A percentile compares a stretch with the other conserved stretches of the same genome.
Conservation (phyloP, 306 rosid genomes). For the Quercus alba region DNA sequence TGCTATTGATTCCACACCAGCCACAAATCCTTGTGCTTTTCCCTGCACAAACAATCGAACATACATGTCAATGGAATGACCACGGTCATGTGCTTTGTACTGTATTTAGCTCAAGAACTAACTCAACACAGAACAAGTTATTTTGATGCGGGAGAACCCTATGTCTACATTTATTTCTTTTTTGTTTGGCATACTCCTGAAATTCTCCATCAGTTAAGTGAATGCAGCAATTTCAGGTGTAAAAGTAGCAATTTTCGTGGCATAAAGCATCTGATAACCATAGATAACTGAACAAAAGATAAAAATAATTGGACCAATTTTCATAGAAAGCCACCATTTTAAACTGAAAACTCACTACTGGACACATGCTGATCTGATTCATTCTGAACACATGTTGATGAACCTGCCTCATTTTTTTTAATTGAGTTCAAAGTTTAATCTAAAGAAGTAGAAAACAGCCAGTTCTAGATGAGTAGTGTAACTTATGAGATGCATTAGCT, state of each 20-base stretch:
- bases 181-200: too few relatives aligned
- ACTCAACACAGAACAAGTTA: too few relatives aligned
- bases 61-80: neutral
- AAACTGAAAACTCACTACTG: neutral
- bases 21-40: slow-evolving; percentile 77
- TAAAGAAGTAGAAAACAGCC: neutral
- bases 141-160: too few relatives aligned
- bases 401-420: neutral
- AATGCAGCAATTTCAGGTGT: too few relatives aligned
- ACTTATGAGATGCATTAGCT: neutral
- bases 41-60: slow-evolving; percentile 36
- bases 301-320: neutral
- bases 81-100: too few relatives aligned
- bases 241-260: too few relatives aligned
- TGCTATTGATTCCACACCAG: slow-evolving; percentile 73
- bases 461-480: neutral
- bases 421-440: neutral
- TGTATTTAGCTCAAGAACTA: too few relatives aligned
- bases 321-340: neutral
- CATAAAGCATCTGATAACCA: too few relatives aligned
- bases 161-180: too few relatives aligned
- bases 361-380: neutral
- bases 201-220: neutral
- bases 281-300: too few relatives aligned
- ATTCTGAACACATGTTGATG: neutral